A percentile compares a stretch with the other conserved stretches of the same genome.
Evolutionary conservation across 192 early-diverging fungal genomes (phyloP).

Genomic region (Pilaira anomala): DNA sequence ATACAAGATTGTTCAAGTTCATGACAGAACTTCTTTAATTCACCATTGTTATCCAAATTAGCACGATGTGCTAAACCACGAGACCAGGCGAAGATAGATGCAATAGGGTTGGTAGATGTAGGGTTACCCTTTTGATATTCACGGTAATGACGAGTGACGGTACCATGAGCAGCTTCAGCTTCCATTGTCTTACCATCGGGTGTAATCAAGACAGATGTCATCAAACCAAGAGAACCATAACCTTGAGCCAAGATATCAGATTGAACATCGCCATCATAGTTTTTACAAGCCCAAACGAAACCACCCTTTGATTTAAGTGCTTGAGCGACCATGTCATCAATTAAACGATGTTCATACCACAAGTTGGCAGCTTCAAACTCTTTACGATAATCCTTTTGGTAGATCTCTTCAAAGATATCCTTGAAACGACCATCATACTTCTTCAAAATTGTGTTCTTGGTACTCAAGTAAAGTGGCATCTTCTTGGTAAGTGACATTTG

Average conservation of each 20-base stretch:
- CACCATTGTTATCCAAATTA: constrained; percentile 73
- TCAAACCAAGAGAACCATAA: constrained; percentile 85
- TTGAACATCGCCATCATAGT: constrained; percentile 94
- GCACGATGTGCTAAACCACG: constrained; percentile 94
- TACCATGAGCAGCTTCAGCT: constrained; percentile 95
- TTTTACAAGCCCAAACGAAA: constrained; percentile 92
- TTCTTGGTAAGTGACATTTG: constrained; percentile 86
- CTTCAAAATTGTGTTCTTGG: constrained; percentile 98
- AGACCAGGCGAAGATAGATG: constrained; percentile 93
- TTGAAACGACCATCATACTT: constrained; percentile 98
- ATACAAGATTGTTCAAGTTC: constrained; percentile 87
- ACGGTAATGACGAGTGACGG: constrained; percentile 89
- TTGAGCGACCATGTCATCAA: constrained; percentile 98
- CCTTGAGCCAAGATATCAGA: constrained; percentile 95
- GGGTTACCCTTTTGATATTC: constrained; percentile 90
- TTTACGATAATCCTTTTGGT: constrained; percentile 50
- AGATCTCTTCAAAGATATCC: constrained; percentile 93
- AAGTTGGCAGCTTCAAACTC: constrained; percentile 46
- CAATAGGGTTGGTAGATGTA: constrained; percentile 97
- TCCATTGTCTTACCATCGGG: constrained; percentile 90
- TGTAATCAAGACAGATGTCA: constrained; percentile 92
- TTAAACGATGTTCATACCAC: constrained; percentile 98
- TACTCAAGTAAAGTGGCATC: constrained; percentile 95
- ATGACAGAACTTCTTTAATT: constrained; percentile 56
- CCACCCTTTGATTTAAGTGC: constrained; percentile 89